Conservation (phyloP, 2,329 filamentous ascomycete species). For the Pseudovirgaria hyperparasitica region DNA sequence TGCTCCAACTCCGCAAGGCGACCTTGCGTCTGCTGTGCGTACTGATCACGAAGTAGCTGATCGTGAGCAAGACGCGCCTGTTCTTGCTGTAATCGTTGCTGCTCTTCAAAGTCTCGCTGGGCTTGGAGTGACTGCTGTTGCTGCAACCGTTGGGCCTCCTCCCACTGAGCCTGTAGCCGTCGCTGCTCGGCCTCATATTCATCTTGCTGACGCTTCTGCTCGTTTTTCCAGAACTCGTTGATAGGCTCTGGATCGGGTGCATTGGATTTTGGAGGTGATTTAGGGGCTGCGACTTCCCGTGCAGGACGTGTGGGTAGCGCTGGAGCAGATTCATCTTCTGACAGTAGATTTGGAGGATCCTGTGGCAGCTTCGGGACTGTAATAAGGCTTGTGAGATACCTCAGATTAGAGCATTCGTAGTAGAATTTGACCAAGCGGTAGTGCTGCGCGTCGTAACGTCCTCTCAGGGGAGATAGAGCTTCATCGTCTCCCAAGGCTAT, state of each 20-base stretch:
- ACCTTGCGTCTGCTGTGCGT: constrained; percentile 86
- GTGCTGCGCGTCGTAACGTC: constrained; percentile 88
- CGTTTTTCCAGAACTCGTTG: constrained; percentile 94
- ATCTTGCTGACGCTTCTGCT: constrained; percentile 79
- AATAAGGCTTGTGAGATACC: constrained; percentile 91
- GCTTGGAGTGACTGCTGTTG: constrained; percentile 73
- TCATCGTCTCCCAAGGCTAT: constrained; percentile 84
- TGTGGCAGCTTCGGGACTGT: constrained; percentile 92
- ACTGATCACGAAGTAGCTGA: constrained; percentile 76
- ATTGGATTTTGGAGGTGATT: constrained; percentile 47
- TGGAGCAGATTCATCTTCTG: constrained; percentile 65
- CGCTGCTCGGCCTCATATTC: constrained; percentile 93
- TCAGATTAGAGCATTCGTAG: constrained; percentile 95
- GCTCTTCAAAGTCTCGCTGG: constrained; percentile 91
- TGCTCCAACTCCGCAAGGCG: constrained; percentile 90
- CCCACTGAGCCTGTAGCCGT: constrained; percentile 75
- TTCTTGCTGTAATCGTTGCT: constrained; percentile 75
- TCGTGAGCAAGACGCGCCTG: constrained; percentile 87
- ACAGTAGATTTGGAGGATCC: constrained; percentile 79
- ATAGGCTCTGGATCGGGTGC: constrained; percentile 84
- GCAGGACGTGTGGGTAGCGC: constrained; percentile 65
- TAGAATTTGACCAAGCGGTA: constrained; percentile 96
- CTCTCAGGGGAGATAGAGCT: constrained; percentile 74
- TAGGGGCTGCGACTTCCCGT: constrained; percentile 56
- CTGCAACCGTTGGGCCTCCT: constrained; percentile 67